Evolutionary conservation across 192 early-diverging fungal species (phyloP), one percentile per base, ranked within the genome.

Genomic region (Coemansia sp.): DNA sequence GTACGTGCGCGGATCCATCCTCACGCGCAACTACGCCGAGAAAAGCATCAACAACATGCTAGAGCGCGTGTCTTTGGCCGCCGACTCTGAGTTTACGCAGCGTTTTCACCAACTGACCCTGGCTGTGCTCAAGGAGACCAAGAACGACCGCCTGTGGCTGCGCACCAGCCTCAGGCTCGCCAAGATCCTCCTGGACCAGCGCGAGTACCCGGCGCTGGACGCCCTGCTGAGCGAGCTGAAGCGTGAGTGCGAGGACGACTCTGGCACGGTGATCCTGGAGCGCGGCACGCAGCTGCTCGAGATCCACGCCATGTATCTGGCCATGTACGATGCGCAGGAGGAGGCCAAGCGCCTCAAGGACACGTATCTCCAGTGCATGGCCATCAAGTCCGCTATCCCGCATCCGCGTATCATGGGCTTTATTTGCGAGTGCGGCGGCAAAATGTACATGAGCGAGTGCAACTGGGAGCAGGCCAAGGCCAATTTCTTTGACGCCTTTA

Each of bases 401-500:
- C 94, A 95, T 65, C 96, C 96, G 40, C 83, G 93, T 21, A 93
- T 96, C 78, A 94, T 96, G 93, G 95, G 94, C 34, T 88, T 95
- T 22, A 97, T 98, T 70, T 87, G 91, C 42, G 95, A 97, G 82
- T 95, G 93, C 67, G 96, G 95, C 27, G 96, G 96, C 21, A 98
- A 97, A 64, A 95, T 98, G 92, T 91, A 94, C 72, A 97, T 98
- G 95, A 81, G 81, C 50, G 96, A 98, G 82, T 87, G 85, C 81
- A 85, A 74, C 58, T 98, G 96, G 96, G 86, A 90, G 44, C 81
- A 89, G 68, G 96, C 96, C 0, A 90, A 95, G 68, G 83, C 88
- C 4, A 93, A 95, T 64, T 96, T 98, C 65, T 98, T 97, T 73
- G 94, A 97, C 53, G 92, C 95, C 4, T 98, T 98, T 81, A 95